Percentiles rank a stretch among this genome's conserved stretches.
Conservation (phyloP, 495 filamentous ascomycete genomes). For the Oidiodendron maius region DNA sequence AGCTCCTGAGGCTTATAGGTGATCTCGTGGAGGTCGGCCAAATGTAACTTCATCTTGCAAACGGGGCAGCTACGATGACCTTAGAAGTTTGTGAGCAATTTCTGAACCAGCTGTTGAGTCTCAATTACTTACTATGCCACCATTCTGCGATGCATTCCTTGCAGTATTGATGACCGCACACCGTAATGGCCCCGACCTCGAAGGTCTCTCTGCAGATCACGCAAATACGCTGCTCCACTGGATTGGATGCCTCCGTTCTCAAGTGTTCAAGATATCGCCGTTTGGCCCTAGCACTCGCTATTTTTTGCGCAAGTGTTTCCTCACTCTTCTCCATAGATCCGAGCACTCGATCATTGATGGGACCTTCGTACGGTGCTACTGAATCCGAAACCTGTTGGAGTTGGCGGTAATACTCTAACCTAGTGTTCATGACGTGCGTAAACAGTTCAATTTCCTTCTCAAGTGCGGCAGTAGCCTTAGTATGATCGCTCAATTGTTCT, state of each 20-base stretch:
- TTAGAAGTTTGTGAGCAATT: slow-evolving; percentile 1
- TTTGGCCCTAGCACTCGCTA: slow-evolving; percentile 60
- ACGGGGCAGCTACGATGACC: slow-evolving; percentile 62
- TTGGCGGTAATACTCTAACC: slow-evolving; percentile 83
- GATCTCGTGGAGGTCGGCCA: slow-evolving; percentile 70
- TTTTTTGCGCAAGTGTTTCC: slow-evolving; percentile 38
- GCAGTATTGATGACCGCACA: slow-evolving; percentile 89
- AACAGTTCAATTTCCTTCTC: slow-evolving; percentile 74
- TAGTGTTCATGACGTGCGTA: slow-evolving; percentile 68
- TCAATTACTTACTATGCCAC: slow-evolving; percentile 41
- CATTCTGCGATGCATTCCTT: slow-evolving; percentile 75
- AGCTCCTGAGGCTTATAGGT: slow-evolving; percentile 72
- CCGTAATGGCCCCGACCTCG: slow-evolving; percentile 74
- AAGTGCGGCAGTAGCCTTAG: slow-evolving; percentile 52
- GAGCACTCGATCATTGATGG: slow-evolving; percentile 7
- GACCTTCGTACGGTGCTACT: slow-evolving; percentile 60
- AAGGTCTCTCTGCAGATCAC: slow-evolving; percentile 74
- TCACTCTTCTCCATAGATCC: slow-evolving; percentile 37
- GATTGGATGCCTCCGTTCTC: slow-evolving; percentile 38
- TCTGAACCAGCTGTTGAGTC: not conserved
- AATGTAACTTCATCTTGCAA: slow-evolving; percentile 63
- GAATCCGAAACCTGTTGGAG: slow-evolving; percentile 84
- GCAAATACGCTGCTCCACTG: slow-evolving; percentile 59
- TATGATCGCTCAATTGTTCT: slow-evolving; percentile 55
- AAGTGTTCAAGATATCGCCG: slow-evolving; percentile 62